These are phyloP conservation scores for Hsuehochloa calcarea DNA, from an alignment of 176 grass and related monocot species.

Conservation along the genomic window DNA sequence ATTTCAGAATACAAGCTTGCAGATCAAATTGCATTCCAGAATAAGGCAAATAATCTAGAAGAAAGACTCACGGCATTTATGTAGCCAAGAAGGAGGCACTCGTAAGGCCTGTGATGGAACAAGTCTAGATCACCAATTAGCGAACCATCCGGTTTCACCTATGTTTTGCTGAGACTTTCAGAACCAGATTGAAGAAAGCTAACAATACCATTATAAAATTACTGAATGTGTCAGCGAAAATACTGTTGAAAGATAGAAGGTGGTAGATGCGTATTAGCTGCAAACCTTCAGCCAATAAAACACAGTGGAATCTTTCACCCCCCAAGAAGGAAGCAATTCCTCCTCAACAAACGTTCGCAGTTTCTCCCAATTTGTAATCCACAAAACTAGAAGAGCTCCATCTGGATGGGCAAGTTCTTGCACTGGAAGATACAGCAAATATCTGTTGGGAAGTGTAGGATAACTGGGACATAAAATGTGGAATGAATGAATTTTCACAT, in stretches of 20 bases:
- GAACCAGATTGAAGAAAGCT: not conserved
- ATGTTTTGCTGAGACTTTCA: conserved; percentile 24
- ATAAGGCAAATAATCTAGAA: not conserved
- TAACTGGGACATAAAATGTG: conserved; percentile 51
- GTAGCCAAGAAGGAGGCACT: conserved; percentile 89
- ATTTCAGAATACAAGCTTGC: conserved; percentile 3
- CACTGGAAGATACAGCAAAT: conserved; percentile 83
- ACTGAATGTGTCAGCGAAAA: not conserved
- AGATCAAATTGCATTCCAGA: conserved; percentile 1
- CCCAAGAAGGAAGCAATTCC: conserved; percentile 82
- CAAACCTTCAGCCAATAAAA: conserved; percentile 96
- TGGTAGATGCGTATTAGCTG: not conserved
- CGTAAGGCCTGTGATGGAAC: conserved; percentile 96
- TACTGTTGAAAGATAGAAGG: not conserved
- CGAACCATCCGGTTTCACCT: conserved; percentile 82
- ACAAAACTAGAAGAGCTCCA: conserved; percentile 89
- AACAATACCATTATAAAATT: not conserved
- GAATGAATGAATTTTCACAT: conserved; percentile 12
- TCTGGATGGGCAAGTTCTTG: conserved; percentile 80
- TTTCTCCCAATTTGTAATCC: conserved; percentile 88
- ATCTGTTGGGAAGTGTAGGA: conserved; percentile 81
- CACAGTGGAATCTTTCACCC: conserved; percentile 51
- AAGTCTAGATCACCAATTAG: conserved; percentile 80
- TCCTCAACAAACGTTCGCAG: conserved; percentile 67
- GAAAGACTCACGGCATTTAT: conserved; percentile 58